A percentile compares a stretch with the other conserved stretches of the same genome.
These are phyloP conservation scores for Yamadazyma takamatsuzukensis DNA, from an alignment of 805 yeast genomes.

Conservation along the genomic window DNA sequence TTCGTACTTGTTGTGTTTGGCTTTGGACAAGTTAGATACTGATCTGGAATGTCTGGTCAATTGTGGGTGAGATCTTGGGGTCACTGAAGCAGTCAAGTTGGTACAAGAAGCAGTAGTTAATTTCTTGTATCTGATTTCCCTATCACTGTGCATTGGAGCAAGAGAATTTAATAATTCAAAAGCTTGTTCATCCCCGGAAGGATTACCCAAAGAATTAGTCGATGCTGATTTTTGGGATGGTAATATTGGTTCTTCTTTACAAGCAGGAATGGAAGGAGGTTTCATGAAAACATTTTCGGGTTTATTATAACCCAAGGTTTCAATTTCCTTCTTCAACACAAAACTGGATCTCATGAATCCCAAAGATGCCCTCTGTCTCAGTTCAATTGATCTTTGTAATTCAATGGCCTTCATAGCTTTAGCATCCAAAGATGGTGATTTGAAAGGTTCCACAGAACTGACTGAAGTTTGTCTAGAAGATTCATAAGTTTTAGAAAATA, in stretches of 20 bases:
- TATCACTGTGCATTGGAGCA: slow-evolving; percentile 10
- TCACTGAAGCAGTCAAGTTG: slow-evolving; percentile 5
- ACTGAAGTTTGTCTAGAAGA: slow-evolving; percentile 13
- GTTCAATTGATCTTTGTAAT: slow-evolving; percentile 13
- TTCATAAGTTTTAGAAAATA: slow-evolving; percentile 9
- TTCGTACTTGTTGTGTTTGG: slow-evolving; percentile 13
- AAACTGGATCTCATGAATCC: slow-evolving; percentile 44
- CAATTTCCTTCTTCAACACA: slow-evolving; percentile 40
- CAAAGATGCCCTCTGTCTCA: slow-evolving; percentile 31
- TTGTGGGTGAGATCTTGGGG: slow-evolving; percentile 5
- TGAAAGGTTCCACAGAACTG: slow-evolving; percentile 11
- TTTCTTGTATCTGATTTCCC: slow-evolving; percentile 5
- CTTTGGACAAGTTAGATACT: slow-evolving; percentile 10
- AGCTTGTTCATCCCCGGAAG: slow-evolving; percentile 12
- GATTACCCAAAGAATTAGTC: background rate
- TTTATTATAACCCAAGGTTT: slow-evolving; percentile 24
- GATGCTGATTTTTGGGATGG: slow-evolving; percentile 3
- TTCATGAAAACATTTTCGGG: slow-evolving; percentile 28
- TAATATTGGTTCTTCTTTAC: no score
- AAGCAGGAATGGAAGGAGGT: slow-evolving; percentile 15
- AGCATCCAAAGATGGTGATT: background rate
- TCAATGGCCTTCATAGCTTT: slow-evolving; percentile 2
- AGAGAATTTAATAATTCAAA: slow-evolving; percentile 13
- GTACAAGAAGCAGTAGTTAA: slow-evolving; percentile 11
- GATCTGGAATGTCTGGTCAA: slow-evolving; percentile 13